Conservation (phyloP, 371 early-diverging fungal genomes). For the Mucor racemosus region DNA sequence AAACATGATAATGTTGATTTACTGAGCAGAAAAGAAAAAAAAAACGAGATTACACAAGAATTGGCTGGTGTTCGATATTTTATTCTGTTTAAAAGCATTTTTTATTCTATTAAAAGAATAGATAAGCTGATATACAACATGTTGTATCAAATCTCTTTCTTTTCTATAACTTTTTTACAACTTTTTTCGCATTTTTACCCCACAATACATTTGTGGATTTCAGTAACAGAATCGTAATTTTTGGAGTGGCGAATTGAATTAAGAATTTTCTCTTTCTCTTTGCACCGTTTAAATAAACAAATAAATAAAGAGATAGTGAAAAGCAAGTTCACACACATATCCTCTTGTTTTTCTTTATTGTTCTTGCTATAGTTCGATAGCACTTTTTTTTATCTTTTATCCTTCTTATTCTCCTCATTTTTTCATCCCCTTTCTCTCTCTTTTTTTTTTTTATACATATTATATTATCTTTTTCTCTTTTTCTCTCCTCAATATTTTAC, state of each 20-base stretch:
- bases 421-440: constrained; percentile 4
- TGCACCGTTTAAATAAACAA: background rate
- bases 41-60: background rate
- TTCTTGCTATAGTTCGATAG: background rate
- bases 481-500: background rate
- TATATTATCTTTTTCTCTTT: background rate
- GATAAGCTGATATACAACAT: background rate
- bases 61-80: background rate
- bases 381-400: background rate
- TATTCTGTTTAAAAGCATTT: background rate
- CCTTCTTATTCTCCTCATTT: background rate
- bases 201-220: background rate
- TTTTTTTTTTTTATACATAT: background rate
- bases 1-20: background rate
- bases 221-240: background rate
- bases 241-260: background rate
- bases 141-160: background rate
- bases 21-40: background rate
- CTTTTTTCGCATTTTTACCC: background rate
- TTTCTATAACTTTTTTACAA: background rate
- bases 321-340: background rate
- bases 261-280: background rate
- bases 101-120: constrained; percentile 1
- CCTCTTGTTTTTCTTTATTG: background rate
- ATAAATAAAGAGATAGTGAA: background rate